Conservation (phyloP, 176 grass and related monocot species). For the Lolium multiflorum region DNA sequence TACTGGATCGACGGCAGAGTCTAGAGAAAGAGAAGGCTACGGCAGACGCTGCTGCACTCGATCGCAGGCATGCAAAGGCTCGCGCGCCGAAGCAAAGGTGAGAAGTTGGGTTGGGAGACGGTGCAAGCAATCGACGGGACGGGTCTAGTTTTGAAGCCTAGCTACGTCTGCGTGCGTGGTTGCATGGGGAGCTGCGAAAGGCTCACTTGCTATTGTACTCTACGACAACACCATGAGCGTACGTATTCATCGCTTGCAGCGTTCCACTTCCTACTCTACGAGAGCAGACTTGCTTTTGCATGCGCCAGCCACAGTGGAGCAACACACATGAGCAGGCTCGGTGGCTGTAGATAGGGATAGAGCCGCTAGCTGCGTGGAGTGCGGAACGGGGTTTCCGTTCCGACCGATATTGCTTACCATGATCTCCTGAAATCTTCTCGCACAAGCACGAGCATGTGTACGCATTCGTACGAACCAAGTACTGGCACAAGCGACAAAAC, state of each 20-base stretch:
- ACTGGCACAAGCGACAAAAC: neutral
- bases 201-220: neutral
- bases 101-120: too few species aligned
- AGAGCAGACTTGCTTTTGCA: neutral
- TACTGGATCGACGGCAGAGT: neutral
- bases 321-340: neutral
- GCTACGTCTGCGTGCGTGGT: slow-evolving; percentile 14
- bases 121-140: neutral
- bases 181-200: slow-evolving; percentile 14
- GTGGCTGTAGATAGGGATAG: neutral
- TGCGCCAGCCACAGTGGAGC: neutral
- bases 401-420: neutral
- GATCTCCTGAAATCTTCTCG: neutral
- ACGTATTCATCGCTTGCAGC: neutral
- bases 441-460: neutral
- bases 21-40: neutral
- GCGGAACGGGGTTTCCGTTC: neutral
- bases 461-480: neutral
- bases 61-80: too few species aligned
- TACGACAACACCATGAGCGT: too few species aligned
- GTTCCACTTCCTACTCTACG: neutral
- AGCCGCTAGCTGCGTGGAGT: neutral
- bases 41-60: too few species aligned
- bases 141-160: neutral
- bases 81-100: too few species aligned